A percentile compares a stretch with the other conserved stretches of the same genome.
Conservation (phyloP, 495 filamentous ascomycete genomes). For the Zalerion maritima region DNA sequence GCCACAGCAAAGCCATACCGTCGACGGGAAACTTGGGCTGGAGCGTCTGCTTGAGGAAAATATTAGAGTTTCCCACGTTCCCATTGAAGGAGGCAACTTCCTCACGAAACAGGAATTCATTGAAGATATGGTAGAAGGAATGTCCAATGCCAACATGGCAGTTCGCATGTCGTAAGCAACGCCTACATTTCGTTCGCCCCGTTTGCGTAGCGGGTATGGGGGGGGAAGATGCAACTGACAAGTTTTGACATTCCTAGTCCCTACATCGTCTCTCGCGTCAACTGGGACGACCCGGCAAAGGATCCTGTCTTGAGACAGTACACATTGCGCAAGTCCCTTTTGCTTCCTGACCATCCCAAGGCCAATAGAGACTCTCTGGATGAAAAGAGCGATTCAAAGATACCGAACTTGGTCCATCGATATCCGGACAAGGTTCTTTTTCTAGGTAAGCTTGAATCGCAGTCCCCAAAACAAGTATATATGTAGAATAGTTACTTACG, state of each 20-base stretch:
- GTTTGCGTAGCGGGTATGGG: neutral
- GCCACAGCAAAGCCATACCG: too few relatives aligned
- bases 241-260: slow-evolving; percentile 35
- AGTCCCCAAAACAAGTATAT: too few relatives aligned
- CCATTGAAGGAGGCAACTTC: too few relatives aligned
- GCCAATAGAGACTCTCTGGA: slow-evolving; percentile 29
- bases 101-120: slow-evolving; percentile 35
- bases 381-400: slow-evolving; percentile 32
- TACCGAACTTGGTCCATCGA: slow-evolving; percentile 37
- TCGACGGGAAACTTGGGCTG: too few relatives aligned
- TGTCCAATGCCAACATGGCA: slow-evolving; percentile 36
- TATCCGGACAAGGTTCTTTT: slow-evolving; percentile 47
- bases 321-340: slow-evolving; percentile 32
- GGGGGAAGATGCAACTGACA: slow-evolving; percentile 6
- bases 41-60: too few relatives aligned
- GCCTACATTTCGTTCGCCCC: neutral
- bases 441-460: slow-evolving; percentile 34
- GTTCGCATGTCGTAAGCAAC: slow-evolving; percentile 30
- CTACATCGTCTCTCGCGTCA: slow-evolving; percentile 35
- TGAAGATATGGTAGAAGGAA: slow-evolving; percentile 32
- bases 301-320: slow-evolving; percentile 42
- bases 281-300: slow-evolving; percentile 39
- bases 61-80: too few relatives aligned
- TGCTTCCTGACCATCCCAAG: slow-evolving; percentile 34
- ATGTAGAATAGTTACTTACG: too few relatives aligned